These are phyloP conservation scores for Emericellopsis cladophorae DNA, from an alignment of 2,329 filamentous ascomycete genomes.

Conservation along the genomic window DNA sequence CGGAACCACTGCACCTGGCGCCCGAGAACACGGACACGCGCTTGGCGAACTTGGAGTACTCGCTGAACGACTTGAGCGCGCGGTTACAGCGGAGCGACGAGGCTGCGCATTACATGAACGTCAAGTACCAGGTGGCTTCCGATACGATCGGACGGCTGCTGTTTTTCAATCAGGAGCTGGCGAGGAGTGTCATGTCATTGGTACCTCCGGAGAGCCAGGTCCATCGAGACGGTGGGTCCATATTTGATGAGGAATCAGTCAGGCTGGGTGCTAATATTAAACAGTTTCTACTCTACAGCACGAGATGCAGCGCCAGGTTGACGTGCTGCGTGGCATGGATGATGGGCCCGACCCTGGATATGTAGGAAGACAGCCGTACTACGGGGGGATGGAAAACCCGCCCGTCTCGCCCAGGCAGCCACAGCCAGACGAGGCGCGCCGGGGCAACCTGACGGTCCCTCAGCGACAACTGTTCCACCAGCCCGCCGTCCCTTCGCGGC, in stretches of 20 bases:
- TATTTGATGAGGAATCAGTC: constrained; percentile 1
- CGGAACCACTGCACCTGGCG: constrained; percentile 59
- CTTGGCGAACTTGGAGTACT: constrained; percentile 65
- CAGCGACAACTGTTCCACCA: constrained; percentile 56
- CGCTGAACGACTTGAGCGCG: constrained; percentile 65
- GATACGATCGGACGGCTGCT: constrained; percentile 62
- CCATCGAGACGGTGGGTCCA: constrained; percentile 65
- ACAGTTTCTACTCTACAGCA: constrained; percentile 42
- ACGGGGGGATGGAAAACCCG: constrained; percentile 56
- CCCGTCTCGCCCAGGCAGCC: constrained; percentile 83
- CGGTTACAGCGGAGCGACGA: constrained; percentile 77
- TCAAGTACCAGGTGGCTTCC: constrained; percentile 70
- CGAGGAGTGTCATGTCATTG: constrained; percentile 59
- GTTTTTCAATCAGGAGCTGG: constrained; percentile 76
- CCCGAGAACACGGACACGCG: constrained; percentile 63
- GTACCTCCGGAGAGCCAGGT: constrained; percentile 65
- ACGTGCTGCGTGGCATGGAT: constrained; percentile 42
- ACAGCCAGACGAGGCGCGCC: constrained; percentile 71
- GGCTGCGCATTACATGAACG: constrained; percentile 61
- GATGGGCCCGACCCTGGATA: constrained; percentile 52
- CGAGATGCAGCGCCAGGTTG: constrained; percentile 49
- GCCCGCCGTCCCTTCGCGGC: constrained; percentile 67
- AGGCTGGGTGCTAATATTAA: constrained; percentile 10
- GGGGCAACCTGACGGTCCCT: constrained; percentile 53
- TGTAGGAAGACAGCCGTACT: constrained; percentile 52